A percentile compares a stretch with the other conserved stretches of the same genome.
phyloP scores from a whole-genome alignment of 768 basidiomycete species.

The Auricularia heimuer region DNA sequence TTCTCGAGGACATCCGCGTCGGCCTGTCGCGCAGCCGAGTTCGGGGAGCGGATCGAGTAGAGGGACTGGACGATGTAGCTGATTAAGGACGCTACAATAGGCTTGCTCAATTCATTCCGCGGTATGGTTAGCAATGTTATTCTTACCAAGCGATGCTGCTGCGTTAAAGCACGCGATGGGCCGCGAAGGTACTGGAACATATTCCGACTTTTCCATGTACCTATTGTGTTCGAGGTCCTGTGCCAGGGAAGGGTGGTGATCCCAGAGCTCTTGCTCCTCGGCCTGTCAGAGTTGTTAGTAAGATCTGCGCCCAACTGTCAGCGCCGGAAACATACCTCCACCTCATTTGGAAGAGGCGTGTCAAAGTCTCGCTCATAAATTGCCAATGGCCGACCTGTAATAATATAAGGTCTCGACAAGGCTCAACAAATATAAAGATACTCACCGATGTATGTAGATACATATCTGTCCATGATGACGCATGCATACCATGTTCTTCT shows the following conservation, averaged over 20 bases:
- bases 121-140: background rate
- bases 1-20: conserved; percentile 49
- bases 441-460: conserved; percentile 65
- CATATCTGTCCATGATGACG: conserved; percentile 61
- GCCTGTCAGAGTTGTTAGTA: conserved; percentile 11
- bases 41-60: conserved; percentile 53
- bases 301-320: too few species aligned
- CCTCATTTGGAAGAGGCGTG: conserved; percentile 47
- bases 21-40: conserved; percentile 37
- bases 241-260: conserved; percentile 30
- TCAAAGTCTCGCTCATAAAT: conserved; percentile 66
- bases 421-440: background rate
- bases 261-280: conserved; percentile 50
- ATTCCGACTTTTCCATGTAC: conserved; percentile 10
- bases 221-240: conserved; percentile 23
- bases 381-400: conserved; percentile 51
- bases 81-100: conserved; percentile 48
- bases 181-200: conserved; percentile 36
- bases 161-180: conserved; percentile 48
- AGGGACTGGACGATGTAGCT: conserved; percentile 57
- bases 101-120: background rate
- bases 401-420: conserved; percentile 4
- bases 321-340: conserved; percentile 30
- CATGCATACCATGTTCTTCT: conserved; percentile 72
- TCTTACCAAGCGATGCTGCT: conserved; percentile 49